Base-by-base conservation (phyloP, 148 eudicot species). In the Camellia japonica region DNA sequence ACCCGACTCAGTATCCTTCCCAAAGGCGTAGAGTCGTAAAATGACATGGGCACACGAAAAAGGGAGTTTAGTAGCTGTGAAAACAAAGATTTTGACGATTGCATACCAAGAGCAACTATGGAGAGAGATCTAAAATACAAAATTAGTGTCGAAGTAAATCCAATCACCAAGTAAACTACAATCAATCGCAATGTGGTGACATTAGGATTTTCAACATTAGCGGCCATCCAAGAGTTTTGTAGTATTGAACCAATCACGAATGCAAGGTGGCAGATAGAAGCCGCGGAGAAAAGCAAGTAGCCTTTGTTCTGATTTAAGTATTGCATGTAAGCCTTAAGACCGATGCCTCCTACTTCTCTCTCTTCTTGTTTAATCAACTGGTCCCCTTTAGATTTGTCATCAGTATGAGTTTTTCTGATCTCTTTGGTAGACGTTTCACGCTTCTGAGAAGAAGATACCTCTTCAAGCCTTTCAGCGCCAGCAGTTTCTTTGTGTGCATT, bases 161-260 rank as follows among this genome's bases (percentile, higher is more conserved):
- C 97, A 56, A 92, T 82, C 69, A 90, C 66, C 77, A 93, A 85
- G 83, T 93, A 93, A 47, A 93, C 94, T 30, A 69, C 44, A 30
- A 93, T 93, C 81, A 93, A 60, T 77, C 84, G 85, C 83, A 84
- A 78, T 18, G 84, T 84, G 87, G 88, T 86, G 23, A 92, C 86
- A 20, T 84, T 38, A 51, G 90, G 94, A 78, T 91, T 84, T 46
- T 92, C 97, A 69, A 95, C 94, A 71, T 90, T 87, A 63, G 97
- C 89, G 76, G 99, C 99, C 97, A 95, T 90, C 97, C 97, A 95
- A 10, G 90, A 83, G 83, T 93, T 95, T 71, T 95, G 97, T 51
- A 83, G 76, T 82, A 93, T 85, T 85, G 90, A 97, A 75, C 91
- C 83, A 44, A 61, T 70, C 56, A 84, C 78, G 69, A 93, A 95